A percentile compares a stretch with the other conserved stretches of the same genome.
Evolutionary conservation across 139 green algal genomes (phyloP).

Genomic region (Coelastrella sp.): DNA sequence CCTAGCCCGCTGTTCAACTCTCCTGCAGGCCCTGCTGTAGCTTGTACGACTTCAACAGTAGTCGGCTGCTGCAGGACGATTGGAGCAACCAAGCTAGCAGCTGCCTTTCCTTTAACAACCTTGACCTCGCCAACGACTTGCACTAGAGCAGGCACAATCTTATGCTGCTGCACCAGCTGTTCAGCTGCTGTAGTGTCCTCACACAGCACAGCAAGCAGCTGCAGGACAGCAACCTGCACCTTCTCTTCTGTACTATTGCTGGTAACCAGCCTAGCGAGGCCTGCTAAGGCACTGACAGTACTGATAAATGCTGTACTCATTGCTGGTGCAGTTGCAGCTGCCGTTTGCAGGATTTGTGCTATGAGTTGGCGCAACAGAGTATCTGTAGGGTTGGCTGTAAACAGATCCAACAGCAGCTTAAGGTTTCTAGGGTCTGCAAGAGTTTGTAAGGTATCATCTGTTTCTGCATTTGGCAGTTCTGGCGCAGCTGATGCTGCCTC

Average conservation of each 20-base stretch:
- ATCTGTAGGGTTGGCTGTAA: neutral
- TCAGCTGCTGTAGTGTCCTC: neutral
- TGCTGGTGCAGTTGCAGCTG: neutral
- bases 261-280: neutral
- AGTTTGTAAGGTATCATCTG: neutral
- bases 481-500: neutral
- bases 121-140: conserved; percentile 17
- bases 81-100: neutral
- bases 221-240: neutral
- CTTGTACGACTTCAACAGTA: neutral
- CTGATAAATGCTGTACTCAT: neutral
- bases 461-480: neutral
- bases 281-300: neutral
- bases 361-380: neutral
- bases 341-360: neutral
- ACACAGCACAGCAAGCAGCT: conserved; percentile 20
- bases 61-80: neutral
- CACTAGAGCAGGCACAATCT: conserved; percentile 16
- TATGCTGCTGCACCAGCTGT: conserved; percentile 26
- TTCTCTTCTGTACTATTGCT: neutral
- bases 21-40: neutral
- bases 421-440: neutral
- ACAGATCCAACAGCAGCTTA: neutral
- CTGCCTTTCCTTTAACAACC: conserved; percentile 1
- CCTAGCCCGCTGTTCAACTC: neutral